Evolutionary conservation across 306 rosid genomes (phyloP), one percentile per base, ranked within the genome.

Genomic region (Quercus variabilis): DNA sequence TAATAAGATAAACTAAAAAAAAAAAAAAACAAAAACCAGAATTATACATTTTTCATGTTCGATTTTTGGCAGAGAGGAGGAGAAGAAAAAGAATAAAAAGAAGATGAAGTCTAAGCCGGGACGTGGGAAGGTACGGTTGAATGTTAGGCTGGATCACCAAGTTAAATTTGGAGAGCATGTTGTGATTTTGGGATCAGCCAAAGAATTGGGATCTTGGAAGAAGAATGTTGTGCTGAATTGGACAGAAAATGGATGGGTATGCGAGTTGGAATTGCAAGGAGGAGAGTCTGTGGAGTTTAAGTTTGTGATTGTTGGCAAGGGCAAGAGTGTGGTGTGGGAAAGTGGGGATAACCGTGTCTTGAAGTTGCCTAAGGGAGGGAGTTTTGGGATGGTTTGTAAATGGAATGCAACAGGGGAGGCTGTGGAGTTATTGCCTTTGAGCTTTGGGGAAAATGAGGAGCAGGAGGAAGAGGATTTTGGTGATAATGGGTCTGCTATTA

Each of bases 141-240:
- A 78, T 80, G 26, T 95, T 54, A 86, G 85, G 72, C 77, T 95
- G 74, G 91, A 87, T 75, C 96, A 91, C 76, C 99, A 95, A 82
- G 99, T 95, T 83, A 5, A 82, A 35, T 95, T 91, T 80, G 99
- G 99, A 8, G 94, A 91, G 78, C 90, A 83, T 74, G 88, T 95
- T 76, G 94, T 38, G 54, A 56, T 95, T 84, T 70, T 88, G 76
- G 99, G 99, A 78, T 95, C 99, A 11, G 5, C 84, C 14, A 79
- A 91, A 78, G 93, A 91, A 56, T 80, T 95, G 43, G 99, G 99
- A 4, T 86, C 96, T 0, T 95, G 99, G 99, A 92, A 80, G 85
- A 86, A 88, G 55, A 26, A 69, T 20, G 83, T 90, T 51, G 93
- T 86, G 2, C 21, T 95, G 86, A 79, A 85, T 30, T 95, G 99